Evolutionary conservation across 1,284 basidiomycete genomes (phyloP).

Genomic region (Cutaneotrichosporon sp.): DNA sequence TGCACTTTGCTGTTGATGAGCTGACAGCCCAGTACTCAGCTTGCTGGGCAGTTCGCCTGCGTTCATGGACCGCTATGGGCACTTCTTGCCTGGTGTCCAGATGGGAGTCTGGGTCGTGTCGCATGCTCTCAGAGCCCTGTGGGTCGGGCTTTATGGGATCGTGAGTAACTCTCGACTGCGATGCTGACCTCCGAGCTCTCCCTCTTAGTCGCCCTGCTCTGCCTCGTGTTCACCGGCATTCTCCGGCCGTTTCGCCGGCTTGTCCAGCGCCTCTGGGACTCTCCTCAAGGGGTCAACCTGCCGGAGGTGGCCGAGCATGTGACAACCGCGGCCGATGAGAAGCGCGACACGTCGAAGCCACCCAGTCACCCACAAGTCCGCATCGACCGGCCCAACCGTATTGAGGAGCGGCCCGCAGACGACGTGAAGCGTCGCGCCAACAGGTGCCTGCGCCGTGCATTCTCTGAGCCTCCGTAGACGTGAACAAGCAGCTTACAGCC

Average conservation of each 20-base stretch:
- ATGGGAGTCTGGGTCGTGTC: not conserved
- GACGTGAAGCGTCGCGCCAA: not conserved
- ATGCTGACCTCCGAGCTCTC: conserved; percentile 2
- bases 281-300: not conserved
- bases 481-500: not conserved
- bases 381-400: no score
- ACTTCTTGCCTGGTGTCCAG: not conserved
- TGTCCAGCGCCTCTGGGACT: not conserved
- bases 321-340: not conserved
- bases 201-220: conserved; percentile 1
- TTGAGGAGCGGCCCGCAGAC: not conserved
- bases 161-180: no score
- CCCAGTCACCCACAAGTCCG: not conserved
- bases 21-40: not conserved
- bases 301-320: not conserved
- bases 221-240: conserved; percentile 4
- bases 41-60: not conserved
- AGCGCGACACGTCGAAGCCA: not conserved
- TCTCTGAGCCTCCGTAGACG: conserved; percentile 6
- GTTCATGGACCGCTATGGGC: not conserved
- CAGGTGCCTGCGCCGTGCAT: conserved; percentile 1
- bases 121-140: not conserved
- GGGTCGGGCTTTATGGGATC: not conserved
- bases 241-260: not conserved
- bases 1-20: not conserved